Conservation (phyloP, 352 stramenopile species). For the Phytophthora tentaculata region DNA sequence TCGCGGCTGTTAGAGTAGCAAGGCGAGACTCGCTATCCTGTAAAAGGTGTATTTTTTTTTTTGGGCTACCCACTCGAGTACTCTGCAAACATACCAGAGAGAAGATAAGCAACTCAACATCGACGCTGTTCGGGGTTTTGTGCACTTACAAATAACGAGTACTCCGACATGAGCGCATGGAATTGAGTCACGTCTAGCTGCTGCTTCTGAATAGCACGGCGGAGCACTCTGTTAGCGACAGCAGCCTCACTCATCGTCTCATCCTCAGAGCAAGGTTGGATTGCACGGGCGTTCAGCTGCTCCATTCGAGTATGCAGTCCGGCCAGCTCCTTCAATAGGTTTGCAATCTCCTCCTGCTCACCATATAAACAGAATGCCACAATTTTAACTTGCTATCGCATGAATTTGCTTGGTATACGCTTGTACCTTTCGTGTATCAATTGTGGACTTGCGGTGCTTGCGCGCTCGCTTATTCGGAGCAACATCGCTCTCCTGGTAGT, state of each 20-base stretch:
- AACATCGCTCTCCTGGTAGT: constrained; percentile 2
- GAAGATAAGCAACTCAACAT: background rate
- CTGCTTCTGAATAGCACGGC: constrained; percentile 31
- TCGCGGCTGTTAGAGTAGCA: constrained; percentile 18
- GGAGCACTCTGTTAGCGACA: constrained; percentile 30
- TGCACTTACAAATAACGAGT: constrained; percentile 32
- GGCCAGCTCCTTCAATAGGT: constrained; percentile 32
- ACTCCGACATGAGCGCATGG: constrained; percentile 40
- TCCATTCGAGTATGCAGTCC: constrained; percentile 31
- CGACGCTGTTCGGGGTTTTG: background rate
- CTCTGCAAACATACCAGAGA: constrained; percentile 18
- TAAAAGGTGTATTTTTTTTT: constrained; percentile 29
- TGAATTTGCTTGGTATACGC: background rate
- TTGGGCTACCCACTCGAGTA: constrained; percentile 37
- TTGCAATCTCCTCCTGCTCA: constrained; percentile 39
- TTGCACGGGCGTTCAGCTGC: constrained; percentile 20
- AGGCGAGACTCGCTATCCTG: constrained; percentile 9
- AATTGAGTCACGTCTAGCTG: constrained; percentile 32
- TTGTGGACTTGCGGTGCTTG: constrained; percentile 36
- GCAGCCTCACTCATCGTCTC: constrained; percentile 12
- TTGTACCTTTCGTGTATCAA: constrained; percentile 28
- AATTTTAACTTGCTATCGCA: background rate
- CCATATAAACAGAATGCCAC: background rate
- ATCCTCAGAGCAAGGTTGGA: constrained; percentile 4
- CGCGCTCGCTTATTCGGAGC: constrained; percentile 23